Conservation (phyloP, 148 eudicot genomes). For the Persicaria maculosa region DNA sequence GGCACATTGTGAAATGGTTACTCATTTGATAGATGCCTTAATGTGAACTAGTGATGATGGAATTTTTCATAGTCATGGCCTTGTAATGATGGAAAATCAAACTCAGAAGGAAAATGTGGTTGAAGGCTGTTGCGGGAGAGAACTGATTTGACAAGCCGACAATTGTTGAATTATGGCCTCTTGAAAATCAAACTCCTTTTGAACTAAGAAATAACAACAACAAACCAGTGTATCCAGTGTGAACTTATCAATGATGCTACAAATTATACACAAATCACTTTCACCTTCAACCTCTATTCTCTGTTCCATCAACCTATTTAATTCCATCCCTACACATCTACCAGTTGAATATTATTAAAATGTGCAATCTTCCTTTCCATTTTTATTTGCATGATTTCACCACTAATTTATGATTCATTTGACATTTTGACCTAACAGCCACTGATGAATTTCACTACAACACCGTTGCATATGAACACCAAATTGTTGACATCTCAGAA, state of each 20-base stretch:
- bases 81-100: no score
- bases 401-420: neutral
- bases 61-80: no score
- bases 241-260: neutral
- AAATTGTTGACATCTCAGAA: neutral
- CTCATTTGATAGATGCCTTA: no score
- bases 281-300: neutral
- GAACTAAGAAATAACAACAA: no score
- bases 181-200: neutral
- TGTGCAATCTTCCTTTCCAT: neutral
- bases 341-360: neutral
- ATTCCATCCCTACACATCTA: neutral
- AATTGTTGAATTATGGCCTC: no score
- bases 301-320: neutral
- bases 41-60: no score
- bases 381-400: neutral
- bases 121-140: no score
- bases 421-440: neutral
- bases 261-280: neutral
- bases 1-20: no score
- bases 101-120: no score
- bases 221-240: no score
- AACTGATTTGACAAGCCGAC: no score
- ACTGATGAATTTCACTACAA: neutral
- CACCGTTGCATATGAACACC: neutral